Evolutionary conservation across 192 early-diverging fungal species (phyloP), one percentile per base, ranked within the genome.

Genomic region (Gonapodya sp.): DNA sequence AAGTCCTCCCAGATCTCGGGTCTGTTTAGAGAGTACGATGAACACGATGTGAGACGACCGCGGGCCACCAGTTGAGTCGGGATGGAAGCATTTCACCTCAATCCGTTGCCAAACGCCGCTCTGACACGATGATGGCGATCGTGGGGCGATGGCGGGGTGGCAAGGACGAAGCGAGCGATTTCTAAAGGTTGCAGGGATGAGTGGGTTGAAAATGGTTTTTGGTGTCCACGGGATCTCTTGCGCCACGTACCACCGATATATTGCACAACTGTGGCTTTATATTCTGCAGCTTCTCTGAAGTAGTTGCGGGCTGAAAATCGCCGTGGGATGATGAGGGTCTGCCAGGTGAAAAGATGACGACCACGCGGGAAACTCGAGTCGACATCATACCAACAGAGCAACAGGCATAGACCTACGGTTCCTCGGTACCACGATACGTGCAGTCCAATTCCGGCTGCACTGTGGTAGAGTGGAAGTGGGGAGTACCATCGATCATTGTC

Each of bases 241-340:
- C 75, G 14, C 18, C 75, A 18, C 75, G 2, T 33, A 18, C 34
- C 75, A 2, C 75, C 75, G 34, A 77, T 77, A 34, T 77, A 77
- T 33, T 77, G 75, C 8, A 77, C 18, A 34, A 77, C 75, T 16
- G 75, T 77, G 8, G 75, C 75, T 16, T 77, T 77, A 33, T 34
- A 31, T 33, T 77, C 75, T 33, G 75, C 75, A 18, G 75, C 75
- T 34, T 77, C 75, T 34, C 34, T 77, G 75, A 77, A 77, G 31
- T 32, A 77, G 75, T 77, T 77, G 18, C 75, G 2, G 18, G 75
- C 75, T 33, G 75, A 77, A 33, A 77, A 77, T 64, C 46, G 46
- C 24, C 46, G 46, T 8, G 46, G 8, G 8, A 64, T 64, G 46
- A 64, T 64, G 8, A 64, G 24, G 46, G 46, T 64, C 46, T 64